These are phyloP conservation scores for Hordeum vulgare DNA, from an alignment of 176 grass and related monocot genomes.

Conservation along the genomic window DNA sequence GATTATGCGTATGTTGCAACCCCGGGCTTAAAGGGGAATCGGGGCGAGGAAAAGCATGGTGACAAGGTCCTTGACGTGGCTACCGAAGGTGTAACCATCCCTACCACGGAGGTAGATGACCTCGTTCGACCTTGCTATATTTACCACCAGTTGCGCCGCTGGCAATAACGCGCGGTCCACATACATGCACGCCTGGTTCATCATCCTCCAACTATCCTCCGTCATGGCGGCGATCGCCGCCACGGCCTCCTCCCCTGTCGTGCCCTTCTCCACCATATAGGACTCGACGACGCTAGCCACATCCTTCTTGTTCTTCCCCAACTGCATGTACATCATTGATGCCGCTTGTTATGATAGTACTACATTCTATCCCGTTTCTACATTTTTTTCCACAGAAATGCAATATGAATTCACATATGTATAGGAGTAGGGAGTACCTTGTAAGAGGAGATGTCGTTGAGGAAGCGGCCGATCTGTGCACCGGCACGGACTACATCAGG, in stretches of 20 bases:
- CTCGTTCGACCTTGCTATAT: background rate
- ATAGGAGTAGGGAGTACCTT: background rate
- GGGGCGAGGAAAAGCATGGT: background rate
- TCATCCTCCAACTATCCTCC: background rate
- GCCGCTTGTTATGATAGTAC: too few relatives aligned
- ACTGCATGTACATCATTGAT: background rate
- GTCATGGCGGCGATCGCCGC: background rate
- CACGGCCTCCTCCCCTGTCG: background rate
- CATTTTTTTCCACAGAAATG: too few relatives aligned
- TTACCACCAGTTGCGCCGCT: background rate
- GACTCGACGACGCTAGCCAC: background rate
- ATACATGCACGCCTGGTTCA: background rate
- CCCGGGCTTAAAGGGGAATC: background rate
- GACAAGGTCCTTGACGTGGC: background rate
- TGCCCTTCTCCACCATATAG: background rate
- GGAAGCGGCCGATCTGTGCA: conserved; percentile 15
- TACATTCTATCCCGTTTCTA: too few relatives aligned
- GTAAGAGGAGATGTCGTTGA: conserved; percentile 20
- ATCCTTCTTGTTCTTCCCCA: conserved; percentile 16
- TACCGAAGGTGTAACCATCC: conserved; percentile 11
- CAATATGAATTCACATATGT: too few relatives aligned
- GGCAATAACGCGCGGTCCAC: background rate
- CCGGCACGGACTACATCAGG: background rate
- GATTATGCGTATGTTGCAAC: too few relatives aligned
- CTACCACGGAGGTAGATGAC: conserved; percentile 12